A percentile compares a stretch with the other conserved stretches of the same genome.
These are phyloP conservation scores for Neonectria sp. DNA, from an alignment of 2,329 filamentous ascomycete genomes.

Conservation along the genomic window DNA sequence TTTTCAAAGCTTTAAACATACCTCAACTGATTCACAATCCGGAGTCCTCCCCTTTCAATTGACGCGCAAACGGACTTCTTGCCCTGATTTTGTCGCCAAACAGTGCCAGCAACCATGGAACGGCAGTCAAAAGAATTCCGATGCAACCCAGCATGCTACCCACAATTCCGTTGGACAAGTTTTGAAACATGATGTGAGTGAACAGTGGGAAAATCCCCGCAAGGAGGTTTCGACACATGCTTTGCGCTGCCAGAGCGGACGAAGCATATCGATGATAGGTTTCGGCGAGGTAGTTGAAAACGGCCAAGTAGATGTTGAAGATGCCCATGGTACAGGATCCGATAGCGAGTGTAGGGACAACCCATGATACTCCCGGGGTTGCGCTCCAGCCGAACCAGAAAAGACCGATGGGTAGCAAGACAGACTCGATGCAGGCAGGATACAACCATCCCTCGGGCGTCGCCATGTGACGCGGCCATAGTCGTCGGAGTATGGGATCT, in stretches of 20 bases:
- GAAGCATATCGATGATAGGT: conserved; percentile 77
- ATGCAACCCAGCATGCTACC: conserved; percentile 76
- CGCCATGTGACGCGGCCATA: conserved; percentile 52
- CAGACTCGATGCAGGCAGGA: conserved; percentile 74
- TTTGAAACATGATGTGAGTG: conserved; percentile 72
- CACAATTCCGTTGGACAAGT: conserved; percentile 71
- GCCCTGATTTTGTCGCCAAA: conserved; percentile 75
- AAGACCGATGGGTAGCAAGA: conserved; percentile 74
- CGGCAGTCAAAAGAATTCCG: conserved; percentile 70
- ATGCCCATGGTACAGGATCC: conserved; percentile 77
- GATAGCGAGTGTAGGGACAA: conserved; percentile 74
- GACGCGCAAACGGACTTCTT: conserved; percentile 73
- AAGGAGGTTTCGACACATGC: conserved; percentile 76
- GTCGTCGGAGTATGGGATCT: conserved; percentile 68
- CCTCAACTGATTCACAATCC: background rate
- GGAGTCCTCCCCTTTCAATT: conserved; percentile 10
- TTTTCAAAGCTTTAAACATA: no score
- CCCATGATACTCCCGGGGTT: conserved; percentile 69
- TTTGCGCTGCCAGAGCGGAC: conserved; percentile 77
- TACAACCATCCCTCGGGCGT: conserved; percentile 74
- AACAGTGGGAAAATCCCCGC: conserved; percentile 76
- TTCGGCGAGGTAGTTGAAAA: conserved; percentile 80
- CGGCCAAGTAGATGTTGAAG: conserved; percentile 77
- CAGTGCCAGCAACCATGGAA: conserved; percentile 78
- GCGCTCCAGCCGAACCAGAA: conserved; percentile 81